phyloP scores from a whole-genome alignment of 768 basidiomycete species.

The Brasilioporus rufonigricans region DNA sequence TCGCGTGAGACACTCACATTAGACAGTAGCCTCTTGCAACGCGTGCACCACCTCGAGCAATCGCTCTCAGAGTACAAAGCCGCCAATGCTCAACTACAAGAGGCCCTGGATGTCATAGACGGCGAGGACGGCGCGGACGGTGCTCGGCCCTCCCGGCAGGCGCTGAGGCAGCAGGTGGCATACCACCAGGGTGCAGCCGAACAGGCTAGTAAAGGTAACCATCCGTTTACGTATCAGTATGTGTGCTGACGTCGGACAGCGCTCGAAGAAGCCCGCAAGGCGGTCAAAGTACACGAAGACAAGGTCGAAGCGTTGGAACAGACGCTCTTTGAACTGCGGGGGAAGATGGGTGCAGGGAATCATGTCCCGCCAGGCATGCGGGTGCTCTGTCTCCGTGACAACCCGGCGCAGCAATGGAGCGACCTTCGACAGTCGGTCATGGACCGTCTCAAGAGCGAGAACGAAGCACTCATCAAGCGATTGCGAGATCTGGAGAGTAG shows the following conservation, averaged over 20 bases:
- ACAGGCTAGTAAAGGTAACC: conserved; percentile 42
- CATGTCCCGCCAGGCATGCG: conserved; percentile 72
- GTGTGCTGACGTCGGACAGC: conserved; percentile 32
- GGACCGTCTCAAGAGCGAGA: conserved; percentile 78
- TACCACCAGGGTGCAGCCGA: conserved; percentile 37
- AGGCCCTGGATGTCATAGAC: conserved; percentile 47
- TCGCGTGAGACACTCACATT: conserved; percentile 28
- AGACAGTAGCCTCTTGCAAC: conserved; percentile 38
- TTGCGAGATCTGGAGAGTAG: conserved; percentile 59
- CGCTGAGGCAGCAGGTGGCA: conserved; percentile 40
- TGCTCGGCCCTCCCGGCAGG: conserved; percentile 30
- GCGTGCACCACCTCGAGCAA: conserved; percentile 53
- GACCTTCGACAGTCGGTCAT: conserved; percentile 73
- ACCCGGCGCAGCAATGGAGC: conserved; percentile 82
- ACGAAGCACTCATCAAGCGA: conserved; percentile 71
- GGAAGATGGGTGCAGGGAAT: conserved; percentile 72
- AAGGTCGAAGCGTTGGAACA: conserved; percentile 76
- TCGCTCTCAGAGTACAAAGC: conserved; percentile 56
- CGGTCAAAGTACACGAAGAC: conserved; percentile 39
- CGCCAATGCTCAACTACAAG: conserved; percentile 42
- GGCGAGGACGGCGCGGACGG: conserved; percentile 30
- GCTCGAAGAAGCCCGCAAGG: conserved; percentile 39
- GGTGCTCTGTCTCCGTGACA: conserved; percentile 66
- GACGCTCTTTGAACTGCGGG: conserved; percentile 70
- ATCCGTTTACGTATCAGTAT: background rate